phyloP scores from a whole-genome alignment of 2,329 filamentous ascomycete genomes.

The Onygenales sp. region DNA sequence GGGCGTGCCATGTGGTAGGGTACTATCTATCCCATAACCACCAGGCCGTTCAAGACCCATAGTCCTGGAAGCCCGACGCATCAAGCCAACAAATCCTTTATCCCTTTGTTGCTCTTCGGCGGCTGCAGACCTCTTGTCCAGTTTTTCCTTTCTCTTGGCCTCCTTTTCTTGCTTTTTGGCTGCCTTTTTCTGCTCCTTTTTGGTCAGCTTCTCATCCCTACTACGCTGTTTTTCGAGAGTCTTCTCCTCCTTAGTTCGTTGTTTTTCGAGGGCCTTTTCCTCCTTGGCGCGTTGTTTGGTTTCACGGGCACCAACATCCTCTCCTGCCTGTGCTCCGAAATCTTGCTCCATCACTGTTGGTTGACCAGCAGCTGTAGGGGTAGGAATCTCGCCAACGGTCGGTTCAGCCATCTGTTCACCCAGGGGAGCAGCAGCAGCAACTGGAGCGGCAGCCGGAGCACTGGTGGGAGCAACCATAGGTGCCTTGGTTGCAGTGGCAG shows the following conservation, averaged over 20 bases:
- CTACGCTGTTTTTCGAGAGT: conserved; percentile 2
- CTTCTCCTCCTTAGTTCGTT: conserved; percentile 5
- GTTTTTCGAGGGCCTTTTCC: conserved; percentile 6
- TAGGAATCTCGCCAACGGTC: neutral
- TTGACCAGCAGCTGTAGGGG: neutral
- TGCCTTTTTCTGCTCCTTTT: neutral
- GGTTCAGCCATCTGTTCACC: neutral
- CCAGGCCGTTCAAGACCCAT: neutral
- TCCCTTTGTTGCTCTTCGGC: neutral
- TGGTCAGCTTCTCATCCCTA: neutral
- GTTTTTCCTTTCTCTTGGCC: neutral
- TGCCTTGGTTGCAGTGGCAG: neutral
- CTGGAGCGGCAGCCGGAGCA: neutral
- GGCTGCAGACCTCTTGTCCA: neutral
- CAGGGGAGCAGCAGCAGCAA: too few species aligned
- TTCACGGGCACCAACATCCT: neutral
- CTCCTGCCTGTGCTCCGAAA: neutral
- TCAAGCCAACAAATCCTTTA: neutral
- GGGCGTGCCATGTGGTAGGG: neutral
- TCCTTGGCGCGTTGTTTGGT: conserved; percentile 5
- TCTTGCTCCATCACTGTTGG: neutral
- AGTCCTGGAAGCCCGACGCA: neutral
- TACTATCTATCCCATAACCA: neutral
- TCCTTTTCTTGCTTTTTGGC: neutral
- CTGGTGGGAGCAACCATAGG: neutral